These are phyloP conservation scores for Tephrocybe sp. DNA, from an alignment of 768 basidiomycete genomes.

Conservation along the genomic window DNA sequence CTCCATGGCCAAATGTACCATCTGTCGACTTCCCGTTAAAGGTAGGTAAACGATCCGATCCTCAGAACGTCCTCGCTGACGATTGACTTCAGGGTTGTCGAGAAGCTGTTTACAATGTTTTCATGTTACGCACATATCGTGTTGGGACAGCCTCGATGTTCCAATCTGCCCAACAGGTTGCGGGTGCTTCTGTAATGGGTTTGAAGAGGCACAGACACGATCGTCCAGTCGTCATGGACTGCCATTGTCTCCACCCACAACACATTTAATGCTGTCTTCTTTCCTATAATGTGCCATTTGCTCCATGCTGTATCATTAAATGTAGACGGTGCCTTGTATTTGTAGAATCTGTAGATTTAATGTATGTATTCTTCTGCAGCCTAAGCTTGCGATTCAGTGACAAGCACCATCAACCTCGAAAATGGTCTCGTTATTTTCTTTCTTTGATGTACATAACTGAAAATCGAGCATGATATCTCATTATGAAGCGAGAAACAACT, in stretches of 20 bases:
- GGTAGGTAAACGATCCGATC: constrained; percentile 36
- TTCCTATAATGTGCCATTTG: constrained; percentile 5
- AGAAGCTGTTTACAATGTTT: constrained; percentile 59
- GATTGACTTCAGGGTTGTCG: constrained; percentile 51
- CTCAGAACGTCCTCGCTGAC: not conserved
- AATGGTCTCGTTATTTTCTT: too few species aligned
- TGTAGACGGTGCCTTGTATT: too few species aligned
- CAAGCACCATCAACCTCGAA: too few species aligned
- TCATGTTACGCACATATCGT: constrained; percentile 67
- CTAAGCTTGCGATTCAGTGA: too few species aligned
- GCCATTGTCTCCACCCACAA: constrained; percentile 14
- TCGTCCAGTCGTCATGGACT: constrained; percentile 18
- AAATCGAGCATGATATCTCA: too few species aligned
- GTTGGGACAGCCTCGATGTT: constrained; percentile 53
- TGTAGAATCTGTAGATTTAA: not conserved
- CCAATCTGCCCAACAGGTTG: constrained; percentile 67
- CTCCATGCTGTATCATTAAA: too few species aligned
- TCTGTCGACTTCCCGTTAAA: constrained; percentile 77
- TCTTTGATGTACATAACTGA: too few species aligned
- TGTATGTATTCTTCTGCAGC: not conserved
- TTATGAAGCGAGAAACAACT: too few species aligned
- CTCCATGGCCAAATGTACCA: constrained; percentile 56
- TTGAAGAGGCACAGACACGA: constrained; percentile 21
- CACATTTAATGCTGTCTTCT: constrained; percentile 5
- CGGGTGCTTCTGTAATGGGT: constrained; percentile 56